Evolutionary conservation across 768 basidiomycete species (phyloP).

Genomic region (Asterophora lycoperdoides): DNA sequence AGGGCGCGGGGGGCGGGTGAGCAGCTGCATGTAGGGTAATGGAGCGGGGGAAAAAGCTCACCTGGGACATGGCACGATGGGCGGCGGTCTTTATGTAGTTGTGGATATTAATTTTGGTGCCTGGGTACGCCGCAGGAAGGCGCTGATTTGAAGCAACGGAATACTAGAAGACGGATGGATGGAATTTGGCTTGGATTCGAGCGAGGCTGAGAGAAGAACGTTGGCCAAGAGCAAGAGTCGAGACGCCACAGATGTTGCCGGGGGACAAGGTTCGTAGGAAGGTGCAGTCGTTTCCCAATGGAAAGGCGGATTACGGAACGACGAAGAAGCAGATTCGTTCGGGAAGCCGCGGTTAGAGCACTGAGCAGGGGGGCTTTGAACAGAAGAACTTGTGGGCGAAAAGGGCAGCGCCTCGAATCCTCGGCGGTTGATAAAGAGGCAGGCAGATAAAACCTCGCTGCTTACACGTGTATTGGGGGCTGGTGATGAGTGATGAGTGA

Average conservation of each 20-base stretch:
- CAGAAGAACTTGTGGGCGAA: not conserved
- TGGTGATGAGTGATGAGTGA: slow-evolving; percentile 29
- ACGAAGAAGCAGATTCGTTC: too few species aligned
- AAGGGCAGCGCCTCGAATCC: not conserved
- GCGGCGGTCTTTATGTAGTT: too few species aligned
- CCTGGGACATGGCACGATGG: not conserved
- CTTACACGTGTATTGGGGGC: slow-evolving; percentile 38
- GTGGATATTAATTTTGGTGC: too few species aligned
- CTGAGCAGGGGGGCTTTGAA: not conserved
- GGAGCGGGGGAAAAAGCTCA: slow-evolving; percentile 10
- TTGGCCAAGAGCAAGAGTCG: slow-evolving; percentile 1
- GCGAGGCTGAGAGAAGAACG: too few species aligned
- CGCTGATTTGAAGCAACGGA: not conserved
- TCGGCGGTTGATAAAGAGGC: slow-evolving; percentile 9
- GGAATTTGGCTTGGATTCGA: too few species aligned
- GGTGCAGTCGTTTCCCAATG: slow-evolving; percentile 11
- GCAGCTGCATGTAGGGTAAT: slow-evolving; percentile 9
- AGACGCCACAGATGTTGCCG: slow-evolving; percentile 8
- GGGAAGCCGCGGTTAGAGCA: not conserved
- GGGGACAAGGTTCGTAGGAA: not conserved
- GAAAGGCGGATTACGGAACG: not conserved
- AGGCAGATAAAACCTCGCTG: slow-evolving; percentile 38
- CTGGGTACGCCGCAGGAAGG: too few species aligned
- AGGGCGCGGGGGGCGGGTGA: slow-evolving; percentile 4
- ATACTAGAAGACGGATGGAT: not conserved